A percentile compares a stretch with the other conserved stretches of the same genome.
Evolutionary conservation across 495 filamentous ascomycete genomes (phyloP).

Genomic region (Clohesyomyces aquaticus): DNA sequence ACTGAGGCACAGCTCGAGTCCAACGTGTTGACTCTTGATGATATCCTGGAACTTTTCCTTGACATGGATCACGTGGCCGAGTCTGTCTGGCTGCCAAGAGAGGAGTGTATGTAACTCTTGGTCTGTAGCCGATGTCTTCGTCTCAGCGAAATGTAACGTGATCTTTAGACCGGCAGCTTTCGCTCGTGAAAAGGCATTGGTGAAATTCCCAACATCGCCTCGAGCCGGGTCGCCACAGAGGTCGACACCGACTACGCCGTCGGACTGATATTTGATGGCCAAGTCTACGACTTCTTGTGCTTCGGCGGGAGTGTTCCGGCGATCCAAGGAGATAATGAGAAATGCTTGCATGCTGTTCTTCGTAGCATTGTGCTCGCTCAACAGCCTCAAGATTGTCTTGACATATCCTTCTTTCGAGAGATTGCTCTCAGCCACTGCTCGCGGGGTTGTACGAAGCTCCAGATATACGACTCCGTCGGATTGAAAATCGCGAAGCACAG

Average conservation of each 20-base stretch:
- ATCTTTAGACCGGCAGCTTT: constrained; percentile 58
- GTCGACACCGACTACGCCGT: constrained; percentile 75
- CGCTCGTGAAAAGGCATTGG: constrained; percentile 60
- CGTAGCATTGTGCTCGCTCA: constrained; percentile 29
- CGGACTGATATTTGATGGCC: constrained; percentile 56
- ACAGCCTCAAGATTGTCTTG: constrained; percentile 65
- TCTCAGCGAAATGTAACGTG: constrained; percentile 82
- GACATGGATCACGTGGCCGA: constrained; percentile 82
- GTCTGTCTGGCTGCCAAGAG: constrained; percentile 65
- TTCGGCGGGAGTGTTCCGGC: constrained; percentile 58
- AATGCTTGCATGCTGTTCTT: constrained; percentile 21
- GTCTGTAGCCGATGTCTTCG: constrained; percentile 53
- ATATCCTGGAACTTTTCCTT: constrained; percentile 58
- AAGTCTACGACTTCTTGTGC: constrained; percentile 67
- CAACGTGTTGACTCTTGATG: constrained; percentile 59
- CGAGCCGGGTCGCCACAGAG: constrained; percentile 76
- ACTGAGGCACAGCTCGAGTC: constrained; percentile 76
- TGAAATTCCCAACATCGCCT: constrained; percentile 61
- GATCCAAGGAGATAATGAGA: constrained; percentile 78
- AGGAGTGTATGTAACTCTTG: constrained; percentile 67
- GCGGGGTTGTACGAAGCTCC: constrained; percentile 80
- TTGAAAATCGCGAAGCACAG: constrained; percentile 72
- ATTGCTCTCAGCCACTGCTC: constrained; percentile 56
- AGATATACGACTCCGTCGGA: constrained; percentile 76
- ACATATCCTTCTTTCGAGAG: constrained; percentile 69